Conservation (phyloP, 1,139 yeast species). For the Yamadazyma kanchanaburiensis region DNA sequence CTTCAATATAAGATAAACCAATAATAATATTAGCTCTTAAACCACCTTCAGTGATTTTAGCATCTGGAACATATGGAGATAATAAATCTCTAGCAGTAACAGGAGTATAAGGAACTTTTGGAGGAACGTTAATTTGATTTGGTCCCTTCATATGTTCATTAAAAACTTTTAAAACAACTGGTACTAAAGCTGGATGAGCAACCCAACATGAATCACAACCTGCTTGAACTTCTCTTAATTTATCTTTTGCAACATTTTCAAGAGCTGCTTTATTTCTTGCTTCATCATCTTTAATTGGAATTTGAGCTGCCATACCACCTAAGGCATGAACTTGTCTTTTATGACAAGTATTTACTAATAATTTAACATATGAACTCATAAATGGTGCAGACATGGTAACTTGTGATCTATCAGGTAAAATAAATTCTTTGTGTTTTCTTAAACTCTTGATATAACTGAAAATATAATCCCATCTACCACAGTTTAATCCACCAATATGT, state of each 20-base stretch:
- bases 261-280: conserved; percentile 63
- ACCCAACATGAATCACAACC: conserved; percentile 86
- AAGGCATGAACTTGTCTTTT: conserved; percentile 74
- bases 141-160: conserved; percentile 83
- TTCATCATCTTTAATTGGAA: conserved; percentile 69
- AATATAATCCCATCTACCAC: conserved; percentile 84
- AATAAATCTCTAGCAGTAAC: conserved; percentile 68
- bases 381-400: conserved; percentile 76
- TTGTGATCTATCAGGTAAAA: conserved; percentile 70
- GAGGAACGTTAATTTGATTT: conserved; percentile 69
- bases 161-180: conserved; percentile 72
- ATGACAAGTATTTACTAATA: conserved; percentile 69
- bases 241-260: conserved; percentile 70
- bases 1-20: conserved; percentile 77
- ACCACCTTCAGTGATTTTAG: conserved; percentile 67
- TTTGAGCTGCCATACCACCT: conserved; percentile 88
- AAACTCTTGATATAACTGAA: conserved; percentile 69
- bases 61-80: conserved; percentile 66
- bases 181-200: conserved; percentile 77
- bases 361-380: conserved; percentile 67
- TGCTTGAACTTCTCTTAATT: conserved; percentile 68
- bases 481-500: conserved; percentile 74
- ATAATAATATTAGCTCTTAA: conserved; percentile 67
- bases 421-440: conserved; percentile 59
- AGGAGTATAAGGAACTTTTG: conserved; percentile 40